phyloP scores from a whole-genome alignment of 768 basidiomycete species.

The Suillus brevipes region DNA sequence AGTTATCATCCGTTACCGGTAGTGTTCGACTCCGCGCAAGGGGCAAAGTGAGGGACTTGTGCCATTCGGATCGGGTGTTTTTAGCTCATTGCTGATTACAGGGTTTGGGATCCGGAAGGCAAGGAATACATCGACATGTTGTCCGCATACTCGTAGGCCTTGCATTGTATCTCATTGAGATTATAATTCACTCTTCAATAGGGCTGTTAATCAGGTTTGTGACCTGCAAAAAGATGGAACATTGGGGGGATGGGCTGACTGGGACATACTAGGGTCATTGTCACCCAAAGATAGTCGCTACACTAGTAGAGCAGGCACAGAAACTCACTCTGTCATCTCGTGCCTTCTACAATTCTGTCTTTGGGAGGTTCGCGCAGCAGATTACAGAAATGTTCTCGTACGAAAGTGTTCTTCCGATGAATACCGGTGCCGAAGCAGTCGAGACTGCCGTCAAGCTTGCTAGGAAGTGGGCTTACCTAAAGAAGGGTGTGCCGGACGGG shows the following conservation, averaged over 20 bases:
- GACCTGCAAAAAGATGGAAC: constrained; percentile 5
- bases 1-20: constrained; percentile 97
- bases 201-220: constrained; percentile 84
- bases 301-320: constrained; percentile 82
- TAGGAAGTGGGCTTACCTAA: constrained; percentile 94
- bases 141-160: constrained; percentile 89
- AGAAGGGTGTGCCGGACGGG: constrained; percentile 79
- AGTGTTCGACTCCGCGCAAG: constrained; percentile 88
- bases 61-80: constrained; percentile 22
- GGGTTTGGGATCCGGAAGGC: constrained; percentile 94
- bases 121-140: constrained; percentile 98
- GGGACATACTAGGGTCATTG: constrained; percentile 70
- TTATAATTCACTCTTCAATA: constrained; percentile 29
- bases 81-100: constrained; percentile 22
- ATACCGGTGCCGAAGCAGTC: constrained; percentile 98
- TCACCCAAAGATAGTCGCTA: constrained; percentile 82
- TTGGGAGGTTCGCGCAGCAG: constrained; percentile 87
- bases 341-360: constrained; percentile 93
- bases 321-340: constrained; percentile 91
- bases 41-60: constrained; percentile 76
- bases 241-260: constrained; percentile 7
- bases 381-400: constrained; percentile 85
- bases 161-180: constrained; percentile 4
- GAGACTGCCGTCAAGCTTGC: constrained; percentile 97
- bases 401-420: constrained; percentile 98